Percentiles rank a stretch among this genome's conserved stretches.
Evolutionary conservation across 345 rosid species (phyloP).

Genomic region (Clausena lansium): DNA sequence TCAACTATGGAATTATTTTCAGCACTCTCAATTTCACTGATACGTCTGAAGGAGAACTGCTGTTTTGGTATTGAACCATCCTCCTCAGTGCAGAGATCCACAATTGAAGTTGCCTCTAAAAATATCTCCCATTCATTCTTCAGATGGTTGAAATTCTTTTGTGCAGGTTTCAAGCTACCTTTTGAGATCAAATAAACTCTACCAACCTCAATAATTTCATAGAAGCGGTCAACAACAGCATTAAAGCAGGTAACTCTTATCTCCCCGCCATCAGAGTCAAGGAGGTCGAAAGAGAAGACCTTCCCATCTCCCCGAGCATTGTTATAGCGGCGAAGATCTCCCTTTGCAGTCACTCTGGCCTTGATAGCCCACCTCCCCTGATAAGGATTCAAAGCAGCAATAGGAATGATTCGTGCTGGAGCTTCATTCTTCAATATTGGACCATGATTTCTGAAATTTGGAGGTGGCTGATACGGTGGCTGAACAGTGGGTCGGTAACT

Average conservation of each 20-base stretch:
- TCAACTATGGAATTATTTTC: constrained; percentile 77
- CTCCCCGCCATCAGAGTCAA: constrained; percentile 91
- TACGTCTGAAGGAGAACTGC: constrained; percentile 80
- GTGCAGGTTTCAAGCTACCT: constrained; percentile 85
- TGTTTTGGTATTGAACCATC: constrained; percentile 84
- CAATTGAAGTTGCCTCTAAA: constrained; percentile 75
- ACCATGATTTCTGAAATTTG: constrained; percentile 70
- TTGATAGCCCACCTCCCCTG: constrained; percentile 94
- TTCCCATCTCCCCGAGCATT: constrained; percentile 93
- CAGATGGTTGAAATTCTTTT: constrained; percentile 83
- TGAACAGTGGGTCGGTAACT: constrained; percentile 64
- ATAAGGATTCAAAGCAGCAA: constrained; percentile 83
- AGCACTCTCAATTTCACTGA: constrained; percentile 72
- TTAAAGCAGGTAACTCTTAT: constrained; percentile 89
- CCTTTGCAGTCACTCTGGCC: constrained; percentile 91
- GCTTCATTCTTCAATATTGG: constrained; percentile 89
- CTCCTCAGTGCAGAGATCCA: constrained; percentile 74
- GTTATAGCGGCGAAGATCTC: constrained; percentile 83
- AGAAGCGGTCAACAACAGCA: constrained; percentile 78
- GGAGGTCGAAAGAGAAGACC: constrained; percentile 87
- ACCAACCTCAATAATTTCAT: constrained; percentile 73
- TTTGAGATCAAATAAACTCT: constrained; percentile 79
- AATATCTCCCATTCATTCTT: constrained; percentile 91
- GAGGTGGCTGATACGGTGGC: constrained; percentile 77
- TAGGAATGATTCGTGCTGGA: constrained; percentile 74